These are phyloP conservation scores for Colletotrichum magnum DNA, from an alignment of 2,329 filamentous ascomycete species.

Conservation along the genomic window DNA sequence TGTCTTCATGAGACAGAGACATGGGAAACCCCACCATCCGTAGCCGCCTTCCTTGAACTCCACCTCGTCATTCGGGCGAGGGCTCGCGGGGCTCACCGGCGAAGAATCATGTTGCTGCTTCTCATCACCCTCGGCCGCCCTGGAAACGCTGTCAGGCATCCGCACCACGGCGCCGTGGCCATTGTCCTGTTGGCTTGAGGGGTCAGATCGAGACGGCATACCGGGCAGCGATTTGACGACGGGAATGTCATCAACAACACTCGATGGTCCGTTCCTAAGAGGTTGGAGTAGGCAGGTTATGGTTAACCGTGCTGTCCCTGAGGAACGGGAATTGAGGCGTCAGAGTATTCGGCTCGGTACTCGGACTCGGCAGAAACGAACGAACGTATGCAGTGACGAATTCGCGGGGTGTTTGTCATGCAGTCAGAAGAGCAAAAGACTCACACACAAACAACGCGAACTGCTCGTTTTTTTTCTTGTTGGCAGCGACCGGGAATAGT, in stretches of 20 bases:
- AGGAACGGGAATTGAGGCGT: too few species aligned
- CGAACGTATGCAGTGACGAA: constrained; percentile 5
- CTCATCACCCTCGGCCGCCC: constrained; percentile 23
- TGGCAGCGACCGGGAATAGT: constrained; percentile 11
- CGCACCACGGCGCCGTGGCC: constrained; percentile 32
- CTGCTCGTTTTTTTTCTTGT: not conserved
- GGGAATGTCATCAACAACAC: not conserved
- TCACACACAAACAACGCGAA: not conserved
- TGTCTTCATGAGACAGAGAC: not conserved
- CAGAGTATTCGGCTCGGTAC: too few species aligned
- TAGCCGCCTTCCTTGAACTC: constrained; percentile 70
- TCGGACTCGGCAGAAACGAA: too few species aligned
- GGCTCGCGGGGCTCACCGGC: constrained; percentile 3
- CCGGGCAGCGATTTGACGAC: constrained; percentile 21
- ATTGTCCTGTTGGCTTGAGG: constrained; percentile 17
- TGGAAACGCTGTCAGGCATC: constrained; percentile 36
- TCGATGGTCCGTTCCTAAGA: not conserved
- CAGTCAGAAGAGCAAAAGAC: too few species aligned
- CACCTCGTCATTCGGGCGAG: constrained; percentile 35
- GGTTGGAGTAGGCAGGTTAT: too few species aligned
- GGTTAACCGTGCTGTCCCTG: too few species aligned
- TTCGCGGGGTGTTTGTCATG: constrained; percentile 7
- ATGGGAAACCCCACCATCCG: constrained; percentile 62
- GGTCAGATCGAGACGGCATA: constrained; percentile 32
- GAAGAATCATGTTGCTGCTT: constrained; percentile 26